Evolutionary conservation across 176 grass and related monocot genomes (phyloP).

Genomic region (Aegilops speltoides): DNA sequence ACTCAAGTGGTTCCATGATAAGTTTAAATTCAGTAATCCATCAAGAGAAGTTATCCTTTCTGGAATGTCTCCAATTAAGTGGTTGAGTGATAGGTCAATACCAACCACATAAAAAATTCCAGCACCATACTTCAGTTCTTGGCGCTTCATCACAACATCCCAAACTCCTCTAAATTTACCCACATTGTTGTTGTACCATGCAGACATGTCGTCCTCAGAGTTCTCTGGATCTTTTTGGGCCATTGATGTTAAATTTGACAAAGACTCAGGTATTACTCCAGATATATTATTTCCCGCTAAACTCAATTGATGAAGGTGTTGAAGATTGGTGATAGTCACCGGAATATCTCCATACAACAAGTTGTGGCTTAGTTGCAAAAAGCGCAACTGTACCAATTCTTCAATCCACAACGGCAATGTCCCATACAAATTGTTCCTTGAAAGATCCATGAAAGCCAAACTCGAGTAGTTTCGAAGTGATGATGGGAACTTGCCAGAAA

Average conservation of each 20-base stretch:
- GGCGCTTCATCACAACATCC: not conserved
- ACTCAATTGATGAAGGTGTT: not conserved
- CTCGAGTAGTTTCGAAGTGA: not conserved
- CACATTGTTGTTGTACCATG: not conserved
- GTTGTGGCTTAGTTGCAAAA: constrained; percentile 32
- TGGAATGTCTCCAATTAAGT: not conserved
- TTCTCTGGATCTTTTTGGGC: not conserved
- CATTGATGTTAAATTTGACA: constrained; percentile 35
- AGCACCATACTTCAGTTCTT: not conserved
- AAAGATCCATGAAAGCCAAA: constrained; percentile 14
- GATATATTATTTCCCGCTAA: constrained; percentile 35
- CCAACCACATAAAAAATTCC: not conserved
- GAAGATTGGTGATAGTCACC: not conserved
- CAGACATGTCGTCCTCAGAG: not conserved
- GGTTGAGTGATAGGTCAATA: not conserved
- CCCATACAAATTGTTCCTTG: constrained; percentile 1
- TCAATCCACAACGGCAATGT: constrained; percentile 34
- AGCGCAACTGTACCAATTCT: not conserved
- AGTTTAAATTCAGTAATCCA: not conserved
- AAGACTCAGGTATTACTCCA: not conserved
- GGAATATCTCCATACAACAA: constrained; percentile 40
- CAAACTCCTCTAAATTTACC: not conserved
- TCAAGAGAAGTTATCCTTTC: not conserved
- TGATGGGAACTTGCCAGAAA: constrained; percentile 30
- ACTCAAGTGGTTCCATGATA: not conserved